A percentile compares a stretch with the other conserved stretches of the same genome.
These are phyloP conservation scores for Syncephalastrum monosporum DNA, from an alignment of 371 early-diverging fungal species.

Conservation along the genomic window DNA sequence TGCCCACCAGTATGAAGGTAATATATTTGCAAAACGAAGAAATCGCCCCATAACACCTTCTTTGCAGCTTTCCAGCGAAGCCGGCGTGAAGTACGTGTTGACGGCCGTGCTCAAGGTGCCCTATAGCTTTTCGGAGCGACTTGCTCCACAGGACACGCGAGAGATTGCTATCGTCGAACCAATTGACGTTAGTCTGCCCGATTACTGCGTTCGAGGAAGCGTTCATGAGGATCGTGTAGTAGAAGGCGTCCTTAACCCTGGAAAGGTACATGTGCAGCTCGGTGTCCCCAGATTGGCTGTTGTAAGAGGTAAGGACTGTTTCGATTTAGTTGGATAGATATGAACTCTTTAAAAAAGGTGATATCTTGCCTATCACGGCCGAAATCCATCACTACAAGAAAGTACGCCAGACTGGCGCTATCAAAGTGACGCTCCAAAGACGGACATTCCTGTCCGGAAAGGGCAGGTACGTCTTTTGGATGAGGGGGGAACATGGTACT, in stretches of 20 bases:
- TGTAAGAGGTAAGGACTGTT: constrained; percentile 37
- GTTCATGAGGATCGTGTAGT: constrained; percentile 18
- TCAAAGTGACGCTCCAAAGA: constrained; percentile 16
- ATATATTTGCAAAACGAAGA: not conserved
- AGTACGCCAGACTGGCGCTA: constrained; percentile 12
- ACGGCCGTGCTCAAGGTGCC: constrained; percentile 29
- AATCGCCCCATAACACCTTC: constrained; percentile 2
- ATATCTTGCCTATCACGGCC: constrained; percentile 33
- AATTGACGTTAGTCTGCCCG: constrained; percentile 33
- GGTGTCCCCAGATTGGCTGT: constrained; percentile 35
- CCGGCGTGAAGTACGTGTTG: constrained; percentile 32
- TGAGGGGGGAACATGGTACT: not conserved
- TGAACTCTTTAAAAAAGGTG: constrained; percentile 25
- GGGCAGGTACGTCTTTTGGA: constrained; percentile 11
- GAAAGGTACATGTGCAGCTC: constrained; percentile 24
- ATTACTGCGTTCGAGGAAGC: constrained; percentile 21
- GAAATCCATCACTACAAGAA: constrained; percentile 27
- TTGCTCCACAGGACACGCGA: constrained; percentile 21
- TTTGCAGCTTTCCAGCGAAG: constrained; percentile 21
- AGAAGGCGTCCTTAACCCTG: constrained; percentile 14
- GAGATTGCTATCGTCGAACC: constrained; percentile 35
- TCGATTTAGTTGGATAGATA: not conserved
- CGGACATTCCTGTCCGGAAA: constrained; percentile 14
- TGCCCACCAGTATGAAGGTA: constrained; percentile 46
- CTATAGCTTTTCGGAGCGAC: constrained; percentile 12